Percentiles rank a stretch among this genome's conserved stretches.
phyloP scores from a whole-genome alignment of 2,329 filamentous ascomycete genomes.

The Cercospora sesami region DNA sequence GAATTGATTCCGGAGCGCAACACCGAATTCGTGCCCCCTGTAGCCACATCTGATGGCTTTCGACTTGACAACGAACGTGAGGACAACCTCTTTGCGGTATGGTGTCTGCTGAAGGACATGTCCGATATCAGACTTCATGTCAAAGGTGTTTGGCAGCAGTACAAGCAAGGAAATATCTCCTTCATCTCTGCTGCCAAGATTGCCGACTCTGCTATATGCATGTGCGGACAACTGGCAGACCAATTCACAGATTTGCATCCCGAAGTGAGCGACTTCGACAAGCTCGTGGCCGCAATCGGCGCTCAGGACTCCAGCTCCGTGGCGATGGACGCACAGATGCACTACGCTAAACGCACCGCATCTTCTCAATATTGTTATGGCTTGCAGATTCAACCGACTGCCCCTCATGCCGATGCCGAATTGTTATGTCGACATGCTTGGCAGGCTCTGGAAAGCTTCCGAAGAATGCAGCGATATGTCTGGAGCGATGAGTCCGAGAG shows the following conservation, averaged over 20 bases:
- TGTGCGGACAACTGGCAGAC: neutral
- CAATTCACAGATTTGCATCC: neutral
- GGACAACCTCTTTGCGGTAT: neutral
- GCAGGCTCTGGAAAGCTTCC: conserved; percentile 1
- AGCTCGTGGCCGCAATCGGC: neutral
- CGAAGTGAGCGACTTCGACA: neutral
- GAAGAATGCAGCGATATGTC: neutral
- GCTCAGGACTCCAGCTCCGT: neutral
- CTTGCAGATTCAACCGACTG: no score
- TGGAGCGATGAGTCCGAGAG: neutral
- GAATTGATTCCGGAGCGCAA: neutral
- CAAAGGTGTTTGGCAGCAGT: neutral
- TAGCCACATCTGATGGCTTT: neutral
- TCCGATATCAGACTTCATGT: conserved; percentile 1
- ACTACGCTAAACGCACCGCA: neutral
- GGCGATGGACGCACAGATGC: neutral
- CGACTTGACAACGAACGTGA: neutral
- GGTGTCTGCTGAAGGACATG: conserved; percentile 9
- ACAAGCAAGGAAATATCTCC: neutral
- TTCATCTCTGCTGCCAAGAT: conserved; percentile 6
- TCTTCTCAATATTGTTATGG: no score
- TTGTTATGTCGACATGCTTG: neutral
- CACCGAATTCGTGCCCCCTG: neutral
- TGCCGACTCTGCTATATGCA: neutral
- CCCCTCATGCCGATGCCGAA: neutral